These are phyloP conservation scores for Epichloe elymi DNA, from an alignment of 2,329 filamentous ascomycete species.

Conservation along the genomic window DNA sequence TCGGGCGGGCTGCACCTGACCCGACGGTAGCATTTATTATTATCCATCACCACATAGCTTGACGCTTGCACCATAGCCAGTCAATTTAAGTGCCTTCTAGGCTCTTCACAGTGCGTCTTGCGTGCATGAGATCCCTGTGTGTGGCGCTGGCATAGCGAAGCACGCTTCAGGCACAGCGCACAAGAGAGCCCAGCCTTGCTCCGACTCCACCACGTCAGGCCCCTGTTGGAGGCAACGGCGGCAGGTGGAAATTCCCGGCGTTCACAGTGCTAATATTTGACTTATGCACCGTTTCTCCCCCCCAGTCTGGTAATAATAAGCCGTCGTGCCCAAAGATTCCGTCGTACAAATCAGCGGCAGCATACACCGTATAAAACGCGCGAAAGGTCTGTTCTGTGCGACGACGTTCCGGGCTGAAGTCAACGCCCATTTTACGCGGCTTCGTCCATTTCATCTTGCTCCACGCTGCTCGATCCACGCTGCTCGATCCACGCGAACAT, in stretches of 20 bases:
- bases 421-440: background rate
- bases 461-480: background rate
- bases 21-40: slow-evolving; percentile 4
- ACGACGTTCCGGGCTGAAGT: background rate
- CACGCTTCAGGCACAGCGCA: background rate
- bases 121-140: background rate
- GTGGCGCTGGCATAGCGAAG: slow-evolving; percentile 1
- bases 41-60: too few relatives aligned
- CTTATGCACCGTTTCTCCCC: background rate
- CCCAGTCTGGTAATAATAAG: too few relatives aligned
- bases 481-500: background rate
- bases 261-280: background rate
- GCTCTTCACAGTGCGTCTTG: slow-evolving; percentile 6
- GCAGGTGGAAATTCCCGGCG: background rate
- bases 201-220: background rate
- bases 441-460: background rate
- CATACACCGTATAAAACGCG: background rate
- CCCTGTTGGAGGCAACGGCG: background rate
- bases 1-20: background rate
- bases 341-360: background rate
- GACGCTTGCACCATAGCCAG: background rate
- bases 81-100: background rate
- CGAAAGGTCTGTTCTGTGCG: background rate
- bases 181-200: background rate
- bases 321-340: background rate